Conservation (phyloP, 1,284 basidiomycete species). For the Lignosus rhinocerotis region DNA sequence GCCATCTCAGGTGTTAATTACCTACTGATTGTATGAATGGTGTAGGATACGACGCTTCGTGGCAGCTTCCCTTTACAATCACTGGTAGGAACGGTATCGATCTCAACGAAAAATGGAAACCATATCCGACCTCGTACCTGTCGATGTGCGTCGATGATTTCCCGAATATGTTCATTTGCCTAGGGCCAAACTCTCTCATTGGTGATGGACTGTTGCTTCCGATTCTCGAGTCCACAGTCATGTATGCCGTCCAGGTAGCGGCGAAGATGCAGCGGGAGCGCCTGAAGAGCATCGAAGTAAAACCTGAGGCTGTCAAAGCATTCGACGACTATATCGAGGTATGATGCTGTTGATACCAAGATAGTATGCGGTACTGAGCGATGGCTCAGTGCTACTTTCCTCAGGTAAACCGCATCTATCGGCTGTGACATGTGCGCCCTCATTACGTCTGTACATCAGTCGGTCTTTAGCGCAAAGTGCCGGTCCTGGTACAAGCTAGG, state of each 20-base stretch:
- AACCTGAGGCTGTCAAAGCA: neutral
- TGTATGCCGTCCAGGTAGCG: conserved; percentile 52
- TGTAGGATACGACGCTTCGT: conserved; percentile 56
- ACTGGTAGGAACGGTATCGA: conserved; percentile 50
- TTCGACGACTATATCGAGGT: conserved; percentile 9
- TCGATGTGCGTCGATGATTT: conserved; percentile 57
- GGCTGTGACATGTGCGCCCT: neutral
- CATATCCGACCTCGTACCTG: conserved; percentile 58
- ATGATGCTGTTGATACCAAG: neutral
- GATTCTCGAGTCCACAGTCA: conserved; percentile 54
- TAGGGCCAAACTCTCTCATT: conserved; percentile 58
- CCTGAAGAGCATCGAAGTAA: conserved; percentile 47
- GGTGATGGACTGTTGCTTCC: conserved; percentile 56
- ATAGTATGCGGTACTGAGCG: neutral
- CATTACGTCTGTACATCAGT: conserved; percentile 34
- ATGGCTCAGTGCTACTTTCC: conserved; percentile 5
- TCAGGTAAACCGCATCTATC: neutral
- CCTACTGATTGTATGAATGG: neutral
- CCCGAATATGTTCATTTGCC: conserved; percentile 58
- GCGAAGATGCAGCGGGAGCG: conserved; percentile 60
- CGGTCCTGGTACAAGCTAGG: conserved; percentile 69
- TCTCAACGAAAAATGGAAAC: conserved; percentile 50
- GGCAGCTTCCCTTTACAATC: conserved; percentile 50
- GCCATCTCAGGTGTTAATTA: neutral
- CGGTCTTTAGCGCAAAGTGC: conserved; percentile 59